Evolutionary conservation across 2,329 filamentous ascomycete genomes (phyloP).

Genomic region (Pseudopithomyces chartarum): DNA sequence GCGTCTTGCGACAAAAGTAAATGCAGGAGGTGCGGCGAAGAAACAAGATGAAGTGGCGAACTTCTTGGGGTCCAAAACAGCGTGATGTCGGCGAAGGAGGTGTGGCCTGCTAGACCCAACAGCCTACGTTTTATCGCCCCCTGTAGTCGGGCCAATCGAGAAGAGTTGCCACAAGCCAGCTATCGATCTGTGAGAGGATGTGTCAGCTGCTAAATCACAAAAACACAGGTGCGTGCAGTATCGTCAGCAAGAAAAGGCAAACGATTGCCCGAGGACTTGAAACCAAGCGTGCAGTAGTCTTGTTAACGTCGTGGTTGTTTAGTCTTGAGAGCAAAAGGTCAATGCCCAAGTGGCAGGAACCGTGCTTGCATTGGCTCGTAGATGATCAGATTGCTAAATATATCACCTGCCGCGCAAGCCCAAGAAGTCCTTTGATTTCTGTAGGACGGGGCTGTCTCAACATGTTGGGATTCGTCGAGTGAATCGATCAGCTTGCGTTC

Average conservation of each 20-base stretch:
- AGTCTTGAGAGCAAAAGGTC: background rate
- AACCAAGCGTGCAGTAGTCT: background rate
- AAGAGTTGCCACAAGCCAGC: background rate
- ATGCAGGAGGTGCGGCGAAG: conserved; percentile 5
- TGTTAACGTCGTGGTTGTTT: too few relatives aligned
- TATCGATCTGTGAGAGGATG: too few relatives aligned
- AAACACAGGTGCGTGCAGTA: too few relatives aligned
- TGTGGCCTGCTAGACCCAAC: background rate
- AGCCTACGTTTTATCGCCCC: background rate
- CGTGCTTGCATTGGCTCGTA: background rate
- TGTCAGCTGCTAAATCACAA: too few relatives aligned
- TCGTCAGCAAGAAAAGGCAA: background rate
- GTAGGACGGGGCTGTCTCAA: background rate
- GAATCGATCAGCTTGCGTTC: background rate
- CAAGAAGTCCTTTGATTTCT: background rate
- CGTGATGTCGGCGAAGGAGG: background rate
- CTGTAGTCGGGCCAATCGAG: background rate
- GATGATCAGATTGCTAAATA: background rate
- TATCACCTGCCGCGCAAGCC: background rate
- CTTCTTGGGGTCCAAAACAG: conserved; percentile 2
- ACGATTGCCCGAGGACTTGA: background rate
- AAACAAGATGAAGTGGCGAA: background rate
- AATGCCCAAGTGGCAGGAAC: background rate
- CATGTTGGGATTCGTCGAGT: background rate
- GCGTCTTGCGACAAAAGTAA: background rate